These are phyloP conservation scores for Penicillium sp. DNA, from an alignment of 2,329 filamentous ascomycete genomes.

Conservation along the genomic window DNA sequence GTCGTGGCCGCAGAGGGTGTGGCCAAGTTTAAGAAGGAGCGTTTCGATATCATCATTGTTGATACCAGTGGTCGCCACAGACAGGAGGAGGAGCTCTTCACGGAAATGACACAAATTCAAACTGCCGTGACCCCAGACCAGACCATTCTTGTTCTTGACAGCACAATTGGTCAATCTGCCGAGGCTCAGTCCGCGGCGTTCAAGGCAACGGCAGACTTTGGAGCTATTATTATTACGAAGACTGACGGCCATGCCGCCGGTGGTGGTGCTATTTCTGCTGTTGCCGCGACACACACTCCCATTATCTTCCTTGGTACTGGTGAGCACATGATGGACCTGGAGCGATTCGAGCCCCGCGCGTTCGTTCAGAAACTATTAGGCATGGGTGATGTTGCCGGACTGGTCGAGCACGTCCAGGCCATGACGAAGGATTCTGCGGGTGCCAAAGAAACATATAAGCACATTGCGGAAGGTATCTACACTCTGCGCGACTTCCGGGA, in stretches of 20 bases:
- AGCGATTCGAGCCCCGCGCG: constrained; percentile 86
- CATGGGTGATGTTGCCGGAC: constrained; percentile 93
- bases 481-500: constrained; percentile 92
- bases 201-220: constrained; percentile 95
- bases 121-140: constrained; percentile 86
- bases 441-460: constrained; percentile 96
- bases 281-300: constrained; percentile 91
- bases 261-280: constrained; percentile 95
- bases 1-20: constrained; percentile 94
- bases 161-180: constrained; percentile 93
- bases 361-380: constrained; percentile 93
- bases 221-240: constrained; percentile 98
- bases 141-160: constrained; percentile 97
- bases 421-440: constrained; percentile 80
- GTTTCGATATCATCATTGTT: constrained; percentile 97
- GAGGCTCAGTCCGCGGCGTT: constrained; percentile 94
- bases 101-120: constrained; percentile 98
- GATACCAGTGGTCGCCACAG: constrained; percentile 94
- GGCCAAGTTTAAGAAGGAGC: constrained; percentile 98
- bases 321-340: constrained; percentile 93
- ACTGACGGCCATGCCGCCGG: constrained; percentile 94
- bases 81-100: constrained; percentile 91
- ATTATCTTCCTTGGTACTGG: constrained; percentile 98
- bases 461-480: constrained; percentile 95
- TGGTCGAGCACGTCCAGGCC: constrained; percentile 95